These are phyloP conservation scores for Xylaria sp. DNA, from an alignment of 495 filamentous ascomycete genomes.

Conservation along the genomic window DNA sequence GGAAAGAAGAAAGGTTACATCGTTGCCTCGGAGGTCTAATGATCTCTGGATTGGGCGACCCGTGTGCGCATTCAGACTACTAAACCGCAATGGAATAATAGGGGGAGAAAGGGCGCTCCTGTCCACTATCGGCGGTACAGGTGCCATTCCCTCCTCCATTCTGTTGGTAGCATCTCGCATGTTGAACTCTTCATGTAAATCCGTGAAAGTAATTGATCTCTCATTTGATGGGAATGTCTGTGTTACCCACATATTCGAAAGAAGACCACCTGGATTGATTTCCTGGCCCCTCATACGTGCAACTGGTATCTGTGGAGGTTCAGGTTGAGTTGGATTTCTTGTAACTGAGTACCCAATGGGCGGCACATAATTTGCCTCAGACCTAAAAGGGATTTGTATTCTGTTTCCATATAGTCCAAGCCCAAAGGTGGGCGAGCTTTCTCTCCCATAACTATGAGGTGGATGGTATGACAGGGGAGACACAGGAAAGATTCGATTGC, in stretches of 20 bases:
- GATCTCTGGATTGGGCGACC: neutral
- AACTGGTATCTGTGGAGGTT: constrained; percentile 26
- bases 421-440: constrained; percentile 1
- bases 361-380: neutral
- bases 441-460: neutral
- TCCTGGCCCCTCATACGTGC: constrained; percentile 27
- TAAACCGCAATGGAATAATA: constrained; percentile 7
- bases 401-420: neutral
- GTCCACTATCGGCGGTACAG: neutral
- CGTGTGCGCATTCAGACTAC: constrained; percentile 4
- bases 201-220: neutral
- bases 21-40: neutral
- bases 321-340: constrained; percentile 27
- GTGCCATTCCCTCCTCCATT: neutral
- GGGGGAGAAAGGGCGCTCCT: neutral
- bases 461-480: constrained; percentile 3
- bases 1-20: constrained; percentile 3
- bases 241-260: neutral
- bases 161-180: neutral
- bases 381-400: neutral
- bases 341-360: constrained; percentile 19
- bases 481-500: constrained; percentile 3
- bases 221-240: neutral
- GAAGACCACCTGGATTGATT: neutral
- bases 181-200: neutral